Evolutionary conservation across 2,329 filamentous ascomycete genomes (phyloP), one percentile per base, ranked within the genome.

Genomic region (Huntiella moniliformis): DNA sequence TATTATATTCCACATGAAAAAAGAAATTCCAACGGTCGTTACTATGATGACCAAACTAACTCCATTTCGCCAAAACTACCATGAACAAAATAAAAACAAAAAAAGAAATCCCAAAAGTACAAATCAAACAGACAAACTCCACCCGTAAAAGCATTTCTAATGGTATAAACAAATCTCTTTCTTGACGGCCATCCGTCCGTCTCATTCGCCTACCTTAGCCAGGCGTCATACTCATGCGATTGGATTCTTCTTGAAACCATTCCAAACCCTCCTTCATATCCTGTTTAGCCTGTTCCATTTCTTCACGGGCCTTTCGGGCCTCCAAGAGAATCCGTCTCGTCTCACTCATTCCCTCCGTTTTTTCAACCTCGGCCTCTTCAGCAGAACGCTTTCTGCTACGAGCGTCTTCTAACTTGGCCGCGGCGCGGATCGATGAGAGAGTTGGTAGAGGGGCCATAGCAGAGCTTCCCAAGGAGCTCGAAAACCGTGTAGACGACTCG

Each of bases 181-280:
- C 13, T 13, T 8, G 16, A 42, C 15, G 2, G 13, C 6, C 13
- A 22, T 32, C 32, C 12, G 1, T 12, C 22, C 22, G 2, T 18
- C 10, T 7, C 35, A 11, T 31, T 3, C 17, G 36, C 10, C 34
- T n/a, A n/a, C 34, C 15, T 36, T 16, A 36, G 12, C 11, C 7
- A 36, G 34, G 34, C 34, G 34, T 36, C 28, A 42, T 10, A 34
- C 40, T 42, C 50, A 70, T 50, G 36, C 58, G 59, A 45, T 63
- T 60, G 34, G 62, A 67, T 54, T 70, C 66, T 44, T 62, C 60
- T 45, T 56, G 58, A 53, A 64, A 67, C 67, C 67, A 70, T 15
- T 60, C 57, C n/a, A 59, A 60, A 12, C 61, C 65, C 51, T 67
- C 60, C 50, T 68, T 64, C 56, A 70, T 60, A 47, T 67, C 65